Base-by-base conservation (phyloP, 2,329 filamentous ascomycete species). In the Sphaerulina vaccinii region DNA sequence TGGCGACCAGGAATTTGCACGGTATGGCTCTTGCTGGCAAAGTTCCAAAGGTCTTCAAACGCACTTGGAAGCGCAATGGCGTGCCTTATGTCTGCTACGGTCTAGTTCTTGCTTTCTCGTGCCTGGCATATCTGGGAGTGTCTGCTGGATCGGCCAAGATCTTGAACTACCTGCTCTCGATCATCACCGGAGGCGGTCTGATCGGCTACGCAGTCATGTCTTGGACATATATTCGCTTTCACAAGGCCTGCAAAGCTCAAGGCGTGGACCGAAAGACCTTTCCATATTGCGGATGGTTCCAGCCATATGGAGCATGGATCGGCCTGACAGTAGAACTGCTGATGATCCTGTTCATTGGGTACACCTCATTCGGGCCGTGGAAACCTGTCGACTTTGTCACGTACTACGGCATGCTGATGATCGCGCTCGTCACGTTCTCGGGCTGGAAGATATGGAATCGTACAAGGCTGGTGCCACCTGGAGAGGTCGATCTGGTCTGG, bases 381-480 rank as follows among this genome's bases (percentile, higher is more conserved):
- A 66, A 68, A 10, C 69, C 67, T 2, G 45, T 74, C 2, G 70
- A 62, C 27, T 73, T 73, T 59, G 73, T 71, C 64, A 63, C 73
- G 8, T 78, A 78, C 69, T 82, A 80, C 66, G 77, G 76, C 23
- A 81, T 83, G 78, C 71, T 79, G 50, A 66, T 82, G 11, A 67
- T 83, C 15, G 75, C 76, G 0, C 75, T 77, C 2, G 60, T 80
- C 24, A 66, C 81, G 3, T 86, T 77, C 66, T 43, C 77, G 32
- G 72, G 73, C 62, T 88, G 83, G 83, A 88, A 88, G 70, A 2
- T 87, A 0, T 16, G 83, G 65, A 81, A 85, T 71, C 72, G 71
- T 44, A 87, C 84, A 2, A 76, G 73, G 55, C 71, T 80, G 45
- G 72, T 84, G 10, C 68, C 68, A 1, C 70, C 83, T 0, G 62